These are phyloP conservation scores for Friedmanniomyces endolithicus DNA, from an alignment of 495 filamentous ascomycete species.

Conservation along the genomic window DNA sequence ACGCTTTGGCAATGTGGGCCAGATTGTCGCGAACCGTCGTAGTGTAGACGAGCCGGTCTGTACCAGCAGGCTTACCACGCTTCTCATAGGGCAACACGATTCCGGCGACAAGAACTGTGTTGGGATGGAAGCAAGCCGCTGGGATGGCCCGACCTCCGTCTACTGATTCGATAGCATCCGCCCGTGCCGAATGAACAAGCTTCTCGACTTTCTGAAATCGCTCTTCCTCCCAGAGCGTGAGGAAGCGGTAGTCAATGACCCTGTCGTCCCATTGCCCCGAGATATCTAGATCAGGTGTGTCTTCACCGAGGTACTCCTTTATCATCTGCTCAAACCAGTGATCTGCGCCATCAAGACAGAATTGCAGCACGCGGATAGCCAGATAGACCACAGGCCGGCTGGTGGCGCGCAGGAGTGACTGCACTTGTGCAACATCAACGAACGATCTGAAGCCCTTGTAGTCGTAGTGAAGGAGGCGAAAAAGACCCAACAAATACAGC, in stretches of 20 bases:
- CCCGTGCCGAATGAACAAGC: conserved; percentile 11
- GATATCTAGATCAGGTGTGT: conserved; percentile 36
- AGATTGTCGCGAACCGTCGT: conserved; percentile 59
- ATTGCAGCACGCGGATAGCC: conserved; percentile 63
- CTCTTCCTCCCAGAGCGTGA: conserved; percentile 67
- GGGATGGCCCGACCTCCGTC: conserved; percentile 20
- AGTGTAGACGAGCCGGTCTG: conserved; percentile 48
- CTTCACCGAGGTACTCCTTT: conserved; percentile 45
- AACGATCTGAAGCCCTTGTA: conserved; percentile 47
- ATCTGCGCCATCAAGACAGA: conserved; percentile 73
- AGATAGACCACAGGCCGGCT: conserved; percentile 59
- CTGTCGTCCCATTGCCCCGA: conserved; percentile 63
- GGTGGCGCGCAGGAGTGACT: conserved; percentile 52
- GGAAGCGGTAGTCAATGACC: conserved; percentile 69
- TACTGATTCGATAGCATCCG: background rate
- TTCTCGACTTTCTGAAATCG: conserved; percentile 19
- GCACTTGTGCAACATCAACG: conserved; percentile 52
- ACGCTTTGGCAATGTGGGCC: conserved; percentile 47
- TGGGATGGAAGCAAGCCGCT: conserved; percentile 3
- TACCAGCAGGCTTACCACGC: background rate
- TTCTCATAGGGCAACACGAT: conserved; percentile 2
- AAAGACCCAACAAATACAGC: conserved; percentile 51
- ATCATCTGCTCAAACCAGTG: conserved; percentile 58
- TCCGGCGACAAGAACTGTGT: conserved; percentile 5
- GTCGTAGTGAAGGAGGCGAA: conserved; percentile 66